Evolutionary conservation across 1,139 yeast species (phyloP).

Genomic region (Saccharomycopsis hybrid): DNA sequence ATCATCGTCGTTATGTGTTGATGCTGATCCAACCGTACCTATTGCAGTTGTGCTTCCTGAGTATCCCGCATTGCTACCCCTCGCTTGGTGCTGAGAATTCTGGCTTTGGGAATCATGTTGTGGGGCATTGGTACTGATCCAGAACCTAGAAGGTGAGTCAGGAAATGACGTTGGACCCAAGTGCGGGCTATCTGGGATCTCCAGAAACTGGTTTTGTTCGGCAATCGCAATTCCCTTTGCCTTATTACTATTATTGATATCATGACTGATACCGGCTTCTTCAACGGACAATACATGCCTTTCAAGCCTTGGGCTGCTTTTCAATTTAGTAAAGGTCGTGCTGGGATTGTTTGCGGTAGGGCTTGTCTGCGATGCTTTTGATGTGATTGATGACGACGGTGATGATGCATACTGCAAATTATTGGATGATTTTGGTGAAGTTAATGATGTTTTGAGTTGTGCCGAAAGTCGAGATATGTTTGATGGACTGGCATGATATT

Average conservation of each 20-base stretch:
- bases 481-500: neutral
- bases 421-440: neutral
- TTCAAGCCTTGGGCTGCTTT: too few species aligned
- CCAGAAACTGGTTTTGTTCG: neutral
- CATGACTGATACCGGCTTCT: too few species aligned
- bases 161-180: slow-evolving; percentile 13
- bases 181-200: slow-evolving; percentile 16
- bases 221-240: neutral
- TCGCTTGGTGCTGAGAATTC: too few species aligned
- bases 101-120: too few species aligned
- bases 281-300: too few species aligned
- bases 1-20: neutral
- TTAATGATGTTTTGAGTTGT: slow-evolving; percentile 7
- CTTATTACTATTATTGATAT: too few species aligned
- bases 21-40: too few species aligned
- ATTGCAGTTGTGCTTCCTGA: neutral
- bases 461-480: slow-evolving; percentile 14
- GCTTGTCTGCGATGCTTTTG: neutral
- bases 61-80: neutral
- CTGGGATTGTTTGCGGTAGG: neutral
- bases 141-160: slow-evolving; percentile 13
- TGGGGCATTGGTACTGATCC: too few species aligned
- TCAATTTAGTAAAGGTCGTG: too few species aligned
- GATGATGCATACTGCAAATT: neutral
- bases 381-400: neutral